Evolutionary conservation across 345 rosid species (phyloP), one percentile per base, ranked within the genome.

Genomic region (Litchi chinensis): DNA sequence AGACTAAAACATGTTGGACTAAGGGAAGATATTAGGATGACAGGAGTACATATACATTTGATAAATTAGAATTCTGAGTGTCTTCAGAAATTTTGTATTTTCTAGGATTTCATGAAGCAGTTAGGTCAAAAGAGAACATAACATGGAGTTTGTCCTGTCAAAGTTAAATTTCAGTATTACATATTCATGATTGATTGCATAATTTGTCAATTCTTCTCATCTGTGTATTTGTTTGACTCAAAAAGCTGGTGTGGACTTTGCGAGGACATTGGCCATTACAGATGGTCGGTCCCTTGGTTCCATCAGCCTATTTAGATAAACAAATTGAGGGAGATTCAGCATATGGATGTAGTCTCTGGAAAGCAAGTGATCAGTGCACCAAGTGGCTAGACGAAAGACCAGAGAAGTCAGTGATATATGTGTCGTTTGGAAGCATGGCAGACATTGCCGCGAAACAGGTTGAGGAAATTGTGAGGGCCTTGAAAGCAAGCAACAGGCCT

Each of bases 391-490:
- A 79, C 80, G 37, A 79, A 32, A 82, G 79, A 41, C 83, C 77
- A 16, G 71, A 71, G 26, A 69, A 32, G 10, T 85, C 89, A 11
- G 88, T 84, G 39, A 73, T 90, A 11, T 90, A 88, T 15, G 82
- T 90, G 28, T 90, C 90, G 1, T 90, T 90, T 24, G 93, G 93
- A 60, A 90, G 89, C 86, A 85, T 89, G 87, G 84, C 80, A 43
- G 46, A 69, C 40, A 71, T 82, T 65, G 74, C 82, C 21, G 68
- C 76, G 15, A 65, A 74, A 59, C 89, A 90, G 64, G 72, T 76
- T 46, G 85, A 86, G 74, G 90, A 90, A 73, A 80, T 85, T 13
- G 88, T 84, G 19, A 41, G 63, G 79, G 93, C 85, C 60, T 60
- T 89, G 80, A 85, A 79, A 77, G 81, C 84, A 32, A 79, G 82